Evolutionary conservation across 202 grass and related monocot genomes (phyloP), one percentile per base, ranked within the genome.

Genomic region (Alloteropsis angusta): DNA sequence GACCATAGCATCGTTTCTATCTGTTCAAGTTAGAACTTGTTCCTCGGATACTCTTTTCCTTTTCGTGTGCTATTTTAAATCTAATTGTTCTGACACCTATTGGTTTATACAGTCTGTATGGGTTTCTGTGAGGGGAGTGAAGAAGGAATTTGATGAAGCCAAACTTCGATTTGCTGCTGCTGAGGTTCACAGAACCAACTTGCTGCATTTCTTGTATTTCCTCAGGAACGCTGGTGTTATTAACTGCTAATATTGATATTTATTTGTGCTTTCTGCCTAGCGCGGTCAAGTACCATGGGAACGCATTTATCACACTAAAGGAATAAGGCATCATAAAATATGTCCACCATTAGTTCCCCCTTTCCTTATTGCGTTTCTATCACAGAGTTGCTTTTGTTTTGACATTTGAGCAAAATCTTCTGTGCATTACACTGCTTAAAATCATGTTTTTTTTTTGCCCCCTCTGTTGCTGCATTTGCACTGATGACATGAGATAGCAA

Each of bases 161-260:
- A 97, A 97, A 63, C 88, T 97, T 83, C 94, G 89, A 44, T 97
- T 97, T 78, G 89, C 94, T 79, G 91, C 91, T 90, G 88, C 94
- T 75, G 94, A 97, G 94, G 94, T 97, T 76, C 55, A 81, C 50
- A 37, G 41, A 66, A 78, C 63, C 57, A 78, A 59, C 10, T 63
- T 69, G 21, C 71, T 37, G 25, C 57, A 18, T 60, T 83, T 65
- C 18, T 60, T 39, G 59, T 49, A 12, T 68, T 78, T 82, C 53
- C 54, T 49, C 48, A n/a, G 46, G 39, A 65, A 57, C 28, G 54
- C 30, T 71, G 26, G 57, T 71, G 46, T 62, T 67, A 75, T 35
- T 47, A 42, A 25, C 9, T 85, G 14, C 66, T 77, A 72, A 47
- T 65, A 65, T 78, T 60, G 75, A 21, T 68, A 75, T 30, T 1